Percentiles rank a stretch among this genome's conserved stretches.
Conservation (phyloP, 371 early-diverging fungal species). For the Mortierella sp. region DNA sequence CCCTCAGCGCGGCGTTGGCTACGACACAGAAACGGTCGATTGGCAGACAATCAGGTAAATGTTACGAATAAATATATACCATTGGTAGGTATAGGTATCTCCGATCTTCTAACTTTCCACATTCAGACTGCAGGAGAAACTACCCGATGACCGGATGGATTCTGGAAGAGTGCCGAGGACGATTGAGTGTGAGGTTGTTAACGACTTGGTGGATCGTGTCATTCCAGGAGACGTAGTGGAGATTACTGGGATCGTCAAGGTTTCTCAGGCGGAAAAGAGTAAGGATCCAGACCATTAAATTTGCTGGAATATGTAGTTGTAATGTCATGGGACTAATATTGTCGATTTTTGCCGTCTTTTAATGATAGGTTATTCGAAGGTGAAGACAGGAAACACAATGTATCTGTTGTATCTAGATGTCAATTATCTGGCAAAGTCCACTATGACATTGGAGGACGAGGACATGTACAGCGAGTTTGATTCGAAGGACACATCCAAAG, state of each 20-base stretch:
- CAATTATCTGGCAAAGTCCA: conserved; percentile 68
- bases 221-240: conserved; percentile 99
- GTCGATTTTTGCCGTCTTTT: no score
- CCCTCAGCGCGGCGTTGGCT: conserved; percentile 58
- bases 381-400: conserved; percentile 79
- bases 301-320: no score
- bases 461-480: conserved; percentile 51
- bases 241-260: conserved; percentile 92
- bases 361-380: conserved; percentile 65
- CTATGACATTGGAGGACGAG: conserved; percentile 53
- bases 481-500: conserved; percentile 47
- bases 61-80: no score
- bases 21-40: conserved; percentile 67
- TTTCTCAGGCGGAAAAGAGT: conserved; percentile 67
- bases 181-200: conserved; percentile 94
- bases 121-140: conserved; percentile 75
- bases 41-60: conserved; percentile 76
- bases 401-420: conserved; percentile 74
- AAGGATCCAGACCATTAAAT: conserved; percentile 7
- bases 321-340: no score
- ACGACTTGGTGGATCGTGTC: conserved; percentile 95
- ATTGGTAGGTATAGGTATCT: no score
- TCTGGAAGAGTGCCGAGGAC: conserved; percentile 97
- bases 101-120: no score
- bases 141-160: conserved; percentile 79